Conservation (phyloP, 2,329 filamentous ascomycete species). For the Fusarium phyllophilum region DNA sequence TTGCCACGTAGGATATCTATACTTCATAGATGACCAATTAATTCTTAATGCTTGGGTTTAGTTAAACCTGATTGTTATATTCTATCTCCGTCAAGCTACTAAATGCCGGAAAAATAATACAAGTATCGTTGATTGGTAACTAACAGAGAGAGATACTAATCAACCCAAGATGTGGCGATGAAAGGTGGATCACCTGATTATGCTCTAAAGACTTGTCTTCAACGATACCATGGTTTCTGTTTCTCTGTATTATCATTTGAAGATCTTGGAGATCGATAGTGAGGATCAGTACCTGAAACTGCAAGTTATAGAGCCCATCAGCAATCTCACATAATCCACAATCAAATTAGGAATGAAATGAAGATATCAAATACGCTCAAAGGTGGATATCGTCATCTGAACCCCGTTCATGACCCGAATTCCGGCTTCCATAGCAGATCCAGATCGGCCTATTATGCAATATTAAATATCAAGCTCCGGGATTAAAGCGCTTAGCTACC, state of each 20-base stretch:
- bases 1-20: not conserved
- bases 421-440: not conserved
- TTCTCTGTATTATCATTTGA: not conserved
- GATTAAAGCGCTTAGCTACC: not conserved
- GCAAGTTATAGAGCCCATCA: accelerated
- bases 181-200: not conserved
- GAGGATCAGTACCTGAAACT: not conserved
- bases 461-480: accelerated
- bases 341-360: accelerated
- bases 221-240: not conserved
- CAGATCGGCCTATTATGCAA: not conserved
- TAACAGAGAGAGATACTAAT: too few relatives aligned
- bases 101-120: too few relatives aligned
- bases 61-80: not conserved
- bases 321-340: not conserved
- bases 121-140: too few relatives aligned
- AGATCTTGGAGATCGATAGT: not conserved
- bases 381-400: accelerated
- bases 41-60: accelerated
- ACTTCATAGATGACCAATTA: accelerated
- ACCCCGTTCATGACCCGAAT: not conserved
- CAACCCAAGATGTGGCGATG: too few relatives aligned
- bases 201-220: too few relatives aligned
- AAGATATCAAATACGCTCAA: accelerated
- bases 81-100: too few relatives aligned